A percentile compares a stretch with the other conserved stretches of the same genome.
phyloP scores from a whole-genome alignment of 148 eudicot genomes.

The Rhododendron simsii region DNA sequence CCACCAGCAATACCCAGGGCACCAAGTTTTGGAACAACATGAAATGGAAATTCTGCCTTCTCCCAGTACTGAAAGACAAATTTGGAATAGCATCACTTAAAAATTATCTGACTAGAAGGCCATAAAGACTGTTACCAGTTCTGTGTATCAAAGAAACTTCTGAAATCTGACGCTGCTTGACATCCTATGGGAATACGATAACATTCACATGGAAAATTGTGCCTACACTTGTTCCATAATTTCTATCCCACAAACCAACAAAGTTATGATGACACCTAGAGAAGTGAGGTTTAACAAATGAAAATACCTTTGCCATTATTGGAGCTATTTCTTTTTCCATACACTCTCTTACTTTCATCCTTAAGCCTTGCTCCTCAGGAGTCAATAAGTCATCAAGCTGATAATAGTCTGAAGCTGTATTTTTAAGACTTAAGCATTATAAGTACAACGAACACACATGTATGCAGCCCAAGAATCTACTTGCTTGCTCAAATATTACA shows the following conservation, averaged over 20 bases:
- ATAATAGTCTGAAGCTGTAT: conserved; percentile 83
- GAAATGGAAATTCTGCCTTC: conserved; percentile 94
- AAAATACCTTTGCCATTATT: conserved; percentile 73
- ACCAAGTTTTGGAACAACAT: conserved; percentile 77
- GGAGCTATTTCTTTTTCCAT: conserved; percentile 94
- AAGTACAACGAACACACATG: background rate
- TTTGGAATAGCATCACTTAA: background rate
- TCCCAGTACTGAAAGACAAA: conserved; percentile 70
- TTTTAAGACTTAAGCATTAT: conserved; percentile 13
- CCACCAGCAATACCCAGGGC: conserved; percentile 74
- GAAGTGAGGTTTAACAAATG: background rate
- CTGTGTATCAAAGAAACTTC: background rate
- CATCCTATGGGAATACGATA: background rate
- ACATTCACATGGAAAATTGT: background rate
- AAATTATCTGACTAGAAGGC: background rate
- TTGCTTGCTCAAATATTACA: background rate
- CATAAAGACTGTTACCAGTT: background rate
- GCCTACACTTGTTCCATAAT: background rate
- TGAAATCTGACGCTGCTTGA: background rate
- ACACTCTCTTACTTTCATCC: conserved; percentile 67
- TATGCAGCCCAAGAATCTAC: background rate
- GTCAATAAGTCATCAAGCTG: conserved; percentile 78
- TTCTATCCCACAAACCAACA: background rate
- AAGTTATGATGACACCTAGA: background rate
- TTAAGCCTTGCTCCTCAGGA: conserved; percentile 59